Evolutionary conservation across 2,329 filamentous ascomycete genomes (phyloP), one percentile per base, ranked within the genome.

Genomic region (Ophiostoma perfectum): DNA sequence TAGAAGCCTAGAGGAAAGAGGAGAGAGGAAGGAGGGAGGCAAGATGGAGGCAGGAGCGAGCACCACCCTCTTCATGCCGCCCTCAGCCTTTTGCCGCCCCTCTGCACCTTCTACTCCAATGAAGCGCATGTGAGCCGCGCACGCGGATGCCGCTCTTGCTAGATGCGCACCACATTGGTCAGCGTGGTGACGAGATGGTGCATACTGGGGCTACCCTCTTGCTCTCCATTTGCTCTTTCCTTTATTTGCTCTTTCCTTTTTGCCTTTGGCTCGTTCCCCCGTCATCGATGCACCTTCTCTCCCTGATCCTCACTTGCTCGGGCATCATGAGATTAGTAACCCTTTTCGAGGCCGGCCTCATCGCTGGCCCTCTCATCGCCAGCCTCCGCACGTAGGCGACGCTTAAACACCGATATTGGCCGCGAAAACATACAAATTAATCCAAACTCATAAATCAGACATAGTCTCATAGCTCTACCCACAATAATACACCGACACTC

Each of bases 401-500:
- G 27, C 27, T 27, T 27, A 27, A 27, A 27, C 27, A 27, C 27
- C 27, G 27, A 2, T 27, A 27, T 27, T 27, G 27, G 27, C 27
- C 27, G 27, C 27, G 27, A 27, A 27, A 27, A 27, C 27, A 27
- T 27, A 27, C 27, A 1, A 27, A 27, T 27, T 27, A 27, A 27
- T 27, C 27, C 27, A 27, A 27, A 27, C 27, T 27, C 27, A 27
- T 27, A 27, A 27, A 27, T 27, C 27, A 27, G 27, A 27, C 27
- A 27, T 27, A 27, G 27, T 27, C 27, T 27, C 27, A 27, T 27
- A 1, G 27, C 27, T 27, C 27, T 27, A 27, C 27, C 27, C 27
- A 27, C 27, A 27, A 27, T 27, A 12, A 60, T 60, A 60, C 55
- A 60, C 55, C 55, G 55, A 60, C 55, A 60, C 27, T 60, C 55